Percentiles rank a stretch among this genome's conserved stretches.
Conservation (phyloP, 805 yeast genomes). For the Hermanozyma aechmeae region DNA sequence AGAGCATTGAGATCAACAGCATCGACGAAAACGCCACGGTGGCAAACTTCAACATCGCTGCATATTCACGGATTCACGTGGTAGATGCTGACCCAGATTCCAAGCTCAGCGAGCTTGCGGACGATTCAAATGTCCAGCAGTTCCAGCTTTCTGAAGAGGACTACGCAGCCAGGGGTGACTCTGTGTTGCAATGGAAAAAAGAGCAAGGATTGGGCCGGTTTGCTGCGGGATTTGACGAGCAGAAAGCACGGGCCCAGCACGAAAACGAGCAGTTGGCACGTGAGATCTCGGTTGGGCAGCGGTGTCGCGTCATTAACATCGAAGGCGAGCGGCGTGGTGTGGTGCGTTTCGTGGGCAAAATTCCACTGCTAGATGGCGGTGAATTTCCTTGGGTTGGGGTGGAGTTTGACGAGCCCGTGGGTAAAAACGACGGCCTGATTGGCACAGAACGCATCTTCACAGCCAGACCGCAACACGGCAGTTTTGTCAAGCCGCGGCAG, state of each 20-base stretch:
- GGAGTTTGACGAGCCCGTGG: conserved; percentile 76
- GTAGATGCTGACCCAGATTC: conserved; percentile 47
- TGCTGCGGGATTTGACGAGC: conserved; percentile 39
- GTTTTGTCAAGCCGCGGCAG: conserved; percentile 62
- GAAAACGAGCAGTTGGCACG: conserved; percentile 13
- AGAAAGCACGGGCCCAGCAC: conserved; percentile 16
- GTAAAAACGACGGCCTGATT: conserved; percentile 76
- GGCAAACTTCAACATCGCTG: conserved; percentile 18
- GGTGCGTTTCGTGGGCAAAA: conserved; percentile 61
- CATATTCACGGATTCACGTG: conserved; percentile 47
- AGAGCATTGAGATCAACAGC: conserved; percentile 12
- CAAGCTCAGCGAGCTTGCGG: conserved; percentile 29
- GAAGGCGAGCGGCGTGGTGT: conserved; percentile 56
- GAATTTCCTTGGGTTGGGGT: conserved; percentile 70
- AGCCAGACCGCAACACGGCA: conserved; percentile 56
- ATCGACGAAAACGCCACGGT: conserved; percentile 9
- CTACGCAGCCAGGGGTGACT: conserved; percentile 48
- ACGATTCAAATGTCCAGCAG: conserved; percentile 19
- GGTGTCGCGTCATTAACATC: conserved; percentile 43
- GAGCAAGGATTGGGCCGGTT: conserved; percentile 63
- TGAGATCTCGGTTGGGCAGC: conserved; percentile 35
- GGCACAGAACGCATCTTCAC: conserved; percentile 52
- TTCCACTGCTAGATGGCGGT: conserved; percentile 47
- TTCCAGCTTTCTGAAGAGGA: conserved; percentile 48
- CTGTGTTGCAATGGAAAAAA: conserved; percentile 74